Conservation (phyloP, 495 filamentous ascomycete genomes). For the Astrocystis sublimbata region DNA sequence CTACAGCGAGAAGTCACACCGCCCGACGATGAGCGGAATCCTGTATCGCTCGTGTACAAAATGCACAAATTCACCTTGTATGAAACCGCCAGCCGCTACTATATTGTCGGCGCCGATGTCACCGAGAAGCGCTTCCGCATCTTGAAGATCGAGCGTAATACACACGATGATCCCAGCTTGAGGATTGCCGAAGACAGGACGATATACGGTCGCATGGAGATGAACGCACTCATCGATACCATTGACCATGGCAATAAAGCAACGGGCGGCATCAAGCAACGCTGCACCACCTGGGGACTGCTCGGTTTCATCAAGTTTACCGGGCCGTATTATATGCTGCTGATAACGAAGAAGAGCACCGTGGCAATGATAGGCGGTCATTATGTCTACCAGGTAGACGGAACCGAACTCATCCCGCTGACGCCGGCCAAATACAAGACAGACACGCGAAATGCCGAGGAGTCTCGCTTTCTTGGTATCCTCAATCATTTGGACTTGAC, state of each 20-base stretch:
- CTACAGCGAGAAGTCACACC: constrained; percentile 32
- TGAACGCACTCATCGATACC: constrained; percentile 86
- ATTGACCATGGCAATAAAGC: constrained; percentile 95
- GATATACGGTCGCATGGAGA: constrained; percentile 88
- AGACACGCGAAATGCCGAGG: constrained; percentile 80
- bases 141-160: constrained; percentile 89
- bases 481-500: constrained; percentile 88
- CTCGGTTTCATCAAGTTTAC: constrained; percentile 96
- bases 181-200: constrained; percentile 90
- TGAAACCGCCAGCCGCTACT: constrained; percentile 88
- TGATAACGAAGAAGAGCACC: constrained; percentile 93
- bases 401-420: constrained; percentile 88
- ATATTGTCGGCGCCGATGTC: constrained; percentile 89
- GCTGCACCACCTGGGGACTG: constrained; percentile 89
- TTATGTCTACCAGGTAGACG: constrained; percentile 93
- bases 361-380: constrained; percentile 96
- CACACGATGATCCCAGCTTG: constrained; percentile 75
- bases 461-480: constrained; percentile 84
- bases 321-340: constrained; percentile 93
- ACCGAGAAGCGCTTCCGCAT: constrained; percentile 86
- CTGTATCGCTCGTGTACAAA: constrained; percentile 71
- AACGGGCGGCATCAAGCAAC: constrained; percentile 86
- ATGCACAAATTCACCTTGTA: constrained; percentile 97
- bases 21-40: constrained; percentile 55
- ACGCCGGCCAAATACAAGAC: constrained; percentile 69